A percentile compares a stretch with the other conserved stretches of the same genome.
phyloP scores from a whole-genome alignment of 495 filamentous ascomycete genomes.

The Penicillium cataractarum region DNA sequence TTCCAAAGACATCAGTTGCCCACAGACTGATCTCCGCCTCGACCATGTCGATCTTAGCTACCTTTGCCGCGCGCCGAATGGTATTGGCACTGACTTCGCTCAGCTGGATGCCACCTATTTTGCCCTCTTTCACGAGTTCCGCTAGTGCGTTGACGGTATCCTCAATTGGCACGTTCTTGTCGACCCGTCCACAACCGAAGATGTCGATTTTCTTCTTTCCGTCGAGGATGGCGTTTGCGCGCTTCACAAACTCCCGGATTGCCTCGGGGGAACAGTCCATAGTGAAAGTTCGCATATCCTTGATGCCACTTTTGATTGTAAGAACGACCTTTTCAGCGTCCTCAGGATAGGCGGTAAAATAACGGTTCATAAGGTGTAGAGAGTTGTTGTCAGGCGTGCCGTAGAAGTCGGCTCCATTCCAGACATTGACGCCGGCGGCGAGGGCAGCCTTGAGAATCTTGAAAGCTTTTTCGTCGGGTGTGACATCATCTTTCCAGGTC shows the following conservation, averaged over 20 bases:
- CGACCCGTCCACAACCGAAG: not conserved
- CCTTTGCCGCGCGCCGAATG: not conserved
- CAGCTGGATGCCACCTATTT: not conserved
- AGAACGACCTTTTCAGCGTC: not conserved
- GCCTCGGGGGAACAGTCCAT: not conserved
- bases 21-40: not conserved
- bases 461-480: not conserved
- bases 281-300: not conserved
- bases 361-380: constrained; percentile 47
- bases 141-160: not conserved
- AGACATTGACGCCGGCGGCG: constrained; percentile 57
- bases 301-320: not conserved
- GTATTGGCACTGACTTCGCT: not conserved
- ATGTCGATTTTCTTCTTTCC: constrained; percentile 29
- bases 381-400: constrained; percentile 46
- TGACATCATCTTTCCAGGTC: not conserved
- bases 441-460: constrained; percentile 46
- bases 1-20: not conserved
- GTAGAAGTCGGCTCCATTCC: constrained; percentile 39
- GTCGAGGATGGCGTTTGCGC: not conserved
- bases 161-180: not conserved
- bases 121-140: not conserved
- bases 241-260: not conserved
- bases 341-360: not conserved
- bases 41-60: not conserved